A percentile compares a stretch with the other conserved stretches of the same genome.
phyloP scores from a whole-genome alignment of 306 rosid genomes.

The Lithocarpus polystachyus region DNA sequence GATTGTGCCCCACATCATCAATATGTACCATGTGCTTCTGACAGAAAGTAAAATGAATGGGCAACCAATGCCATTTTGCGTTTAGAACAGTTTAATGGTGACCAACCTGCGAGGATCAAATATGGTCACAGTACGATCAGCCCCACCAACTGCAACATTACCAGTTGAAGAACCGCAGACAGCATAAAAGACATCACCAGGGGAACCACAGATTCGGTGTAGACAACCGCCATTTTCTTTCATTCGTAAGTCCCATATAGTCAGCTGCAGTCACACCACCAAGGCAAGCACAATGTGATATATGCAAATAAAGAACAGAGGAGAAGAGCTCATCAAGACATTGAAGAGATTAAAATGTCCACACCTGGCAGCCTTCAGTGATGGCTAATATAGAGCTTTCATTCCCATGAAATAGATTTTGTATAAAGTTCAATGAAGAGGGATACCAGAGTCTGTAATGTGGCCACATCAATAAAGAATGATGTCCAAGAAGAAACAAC shows the following conservation, averaged over 20 bases:
- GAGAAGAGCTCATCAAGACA: constrained; percentile 20
- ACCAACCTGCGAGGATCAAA: constrained; percentile 95
- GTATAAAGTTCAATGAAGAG: constrained; percentile 59
- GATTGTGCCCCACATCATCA: neutral
- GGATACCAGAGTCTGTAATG: constrained; percentile 76
- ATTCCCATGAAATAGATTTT: constrained; percentile 46
- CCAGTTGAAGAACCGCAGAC: constrained; percentile 75
- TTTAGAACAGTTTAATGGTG: constrained; percentile 6
- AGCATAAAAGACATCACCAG: constrained; percentile 71
- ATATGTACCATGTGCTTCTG: constrained; percentile 1
- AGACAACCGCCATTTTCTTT: constrained; percentile 87
- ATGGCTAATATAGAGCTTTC: constrained; percentile 61
- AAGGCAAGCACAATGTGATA: constrained; percentile 17
- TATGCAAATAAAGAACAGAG: constrained; percentile 4
- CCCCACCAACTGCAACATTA: constrained; percentile 79
- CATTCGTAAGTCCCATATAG: constrained; percentile 86
- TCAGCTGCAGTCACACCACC: constrained; percentile 49
- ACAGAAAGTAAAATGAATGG: neutral
- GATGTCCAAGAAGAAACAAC: neutral
- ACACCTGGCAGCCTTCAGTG: constrained; percentile 92
- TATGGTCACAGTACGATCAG: constrained; percentile 79
- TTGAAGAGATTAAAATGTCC: constrained; percentile 1
- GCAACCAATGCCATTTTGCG: constrained; percentile 17
- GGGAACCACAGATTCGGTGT: constrained; percentile 67
- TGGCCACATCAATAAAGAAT: constrained; percentile 13